These are phyloP conservation scores for Cutaneotrichosporon curvatum DNA, from an alignment of 1,284 basidiomycete species.

Conservation along the genomic window DNA sequence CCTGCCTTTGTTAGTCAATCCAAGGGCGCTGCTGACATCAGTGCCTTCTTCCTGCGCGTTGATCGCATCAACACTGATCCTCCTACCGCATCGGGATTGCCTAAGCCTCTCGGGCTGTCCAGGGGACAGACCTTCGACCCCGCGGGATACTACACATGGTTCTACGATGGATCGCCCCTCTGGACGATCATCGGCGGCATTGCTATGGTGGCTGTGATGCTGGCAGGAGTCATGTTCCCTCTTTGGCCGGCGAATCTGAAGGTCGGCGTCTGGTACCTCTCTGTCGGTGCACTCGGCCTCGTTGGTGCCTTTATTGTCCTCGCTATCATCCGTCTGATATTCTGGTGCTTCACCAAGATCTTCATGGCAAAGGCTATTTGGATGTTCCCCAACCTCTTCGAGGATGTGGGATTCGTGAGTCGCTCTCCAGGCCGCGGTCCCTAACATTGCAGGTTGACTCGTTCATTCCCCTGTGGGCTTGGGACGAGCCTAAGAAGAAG, in stretches of 20 bases:
- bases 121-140: constrained; percentile 69
- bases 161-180: constrained; percentile 91
- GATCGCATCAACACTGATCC: constrained; percentile 54
- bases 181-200: constrained; percentile 87
- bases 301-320: constrained; percentile 87
- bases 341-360: constrained; percentile 88
- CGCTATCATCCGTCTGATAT: constrained; percentile 84
- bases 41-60: constrained; percentile 81
- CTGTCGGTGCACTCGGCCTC: constrained; percentile 77
- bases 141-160: constrained; percentile 84
- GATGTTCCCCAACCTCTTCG: constrained; percentile 98
- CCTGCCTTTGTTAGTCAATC: constrained; percentile 54
- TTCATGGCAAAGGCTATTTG: constrained; percentile 86
- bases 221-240: constrained; percentile 98
- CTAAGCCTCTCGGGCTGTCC: constrained; percentile 72
- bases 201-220: constrained; percentile 86
- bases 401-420: constrained; percentile 96
- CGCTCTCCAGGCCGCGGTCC: neutral
- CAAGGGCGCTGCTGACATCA: constrained; percentile 6
- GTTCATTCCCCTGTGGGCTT: constrained; percentile 95
- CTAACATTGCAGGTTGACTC: constrained; percentile 71
- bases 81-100: constrained; percentile 63
- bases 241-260: constrained; percentile 91
- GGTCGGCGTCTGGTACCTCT: constrained; percentile 95
- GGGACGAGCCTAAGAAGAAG: constrained; percentile 92